phyloP scores from a whole-genome alignment of 1,139 yeast genomes.

The Hyphopichia khmerensis region DNA sequence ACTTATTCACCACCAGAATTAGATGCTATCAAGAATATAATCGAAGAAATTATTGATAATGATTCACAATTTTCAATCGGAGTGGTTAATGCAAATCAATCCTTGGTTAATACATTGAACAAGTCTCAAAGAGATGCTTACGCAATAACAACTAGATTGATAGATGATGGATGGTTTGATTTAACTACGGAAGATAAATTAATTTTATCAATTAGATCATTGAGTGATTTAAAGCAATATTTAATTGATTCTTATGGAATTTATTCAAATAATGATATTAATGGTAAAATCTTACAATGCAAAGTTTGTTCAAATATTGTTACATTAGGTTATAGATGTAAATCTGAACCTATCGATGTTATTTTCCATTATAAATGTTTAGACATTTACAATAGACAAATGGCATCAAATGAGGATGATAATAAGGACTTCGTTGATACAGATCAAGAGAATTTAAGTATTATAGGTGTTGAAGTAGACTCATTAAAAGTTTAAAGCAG shows the following conservation, averaged over 20 bases:
- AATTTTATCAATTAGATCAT: conserved; percentile 38
- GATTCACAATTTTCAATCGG: conserved; percentile 26
- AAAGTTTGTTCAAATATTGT: conserved; percentile 55
- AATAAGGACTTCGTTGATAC: not conserved
- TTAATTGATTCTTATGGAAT: conserved; percentile 45
- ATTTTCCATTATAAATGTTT: conserved; percentile 51
- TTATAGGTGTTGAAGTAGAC: conserved; percentile 20
- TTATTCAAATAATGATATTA: conserved; percentile 19
- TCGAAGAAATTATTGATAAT: conserved; percentile 42
- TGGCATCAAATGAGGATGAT: not conserved
- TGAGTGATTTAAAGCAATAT: conserved; percentile 49
- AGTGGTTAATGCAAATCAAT: conserved; percentile 28
- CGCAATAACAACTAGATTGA: conserved; percentile 34
- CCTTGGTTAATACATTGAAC: conserved; percentile 19
- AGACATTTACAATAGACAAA: conserved; percentile 29
- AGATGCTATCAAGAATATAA: conserved; percentile 45
- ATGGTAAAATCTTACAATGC: conserved; percentile 49
- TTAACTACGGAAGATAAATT: conserved; percentile 25
- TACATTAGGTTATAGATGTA: conserved; percentile 46
- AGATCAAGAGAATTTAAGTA: not conserved
- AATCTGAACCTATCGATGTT: not conserved
- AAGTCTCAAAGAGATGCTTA: conserved; percentile 33
- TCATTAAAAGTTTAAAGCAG: conserved; percentile 1
- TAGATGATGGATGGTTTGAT: conserved; percentile 55
- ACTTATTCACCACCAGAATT: conserved; percentile 47